Percentiles rank a stretch among this genome's conserved stretches.
Evolutionary conservation across 352 stramenopile genomes (phyloP).

Genomic region (Pythium sp.): DNA sequence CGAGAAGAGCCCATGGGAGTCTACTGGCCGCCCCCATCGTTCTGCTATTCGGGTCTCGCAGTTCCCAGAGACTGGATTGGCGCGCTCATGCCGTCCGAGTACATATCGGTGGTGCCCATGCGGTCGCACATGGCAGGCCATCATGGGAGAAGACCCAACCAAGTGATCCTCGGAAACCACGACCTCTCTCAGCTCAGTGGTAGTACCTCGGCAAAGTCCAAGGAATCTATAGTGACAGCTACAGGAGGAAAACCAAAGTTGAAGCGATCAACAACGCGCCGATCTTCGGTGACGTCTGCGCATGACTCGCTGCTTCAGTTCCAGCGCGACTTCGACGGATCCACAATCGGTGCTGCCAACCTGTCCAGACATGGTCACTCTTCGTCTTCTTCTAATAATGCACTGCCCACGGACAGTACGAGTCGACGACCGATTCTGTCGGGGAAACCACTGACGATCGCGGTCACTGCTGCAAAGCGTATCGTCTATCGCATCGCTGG

Average conservation of each 20-base stretch:
- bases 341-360: background rate
- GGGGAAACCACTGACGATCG: conserved; percentile 24
- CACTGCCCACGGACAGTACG: background rate
- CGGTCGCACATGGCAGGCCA: conserved; percentile 15
- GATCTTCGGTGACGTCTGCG: conserved; percentile 2
- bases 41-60: conserved; percentile 40
- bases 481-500: conserved; percentile 45
- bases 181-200: background rate
- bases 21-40: conserved; percentile 58
- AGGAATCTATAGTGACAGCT: background rate
- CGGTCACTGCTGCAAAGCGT: conserved; percentile 31
- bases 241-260: background rate
- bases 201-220: background rate
- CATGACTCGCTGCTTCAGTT: conserved; percentile 16
- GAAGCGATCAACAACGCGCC: background rate
- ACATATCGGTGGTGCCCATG: conserved; percentile 58
- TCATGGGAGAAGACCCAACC: background rate
- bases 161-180: background rate
- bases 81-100: conserved; percentile 66
- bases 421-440: conserved; percentile 10
- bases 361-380: background rate
- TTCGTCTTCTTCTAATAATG: background rate
- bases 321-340: conserved; percentile 10
- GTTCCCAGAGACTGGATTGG: conserved; percentile 67
- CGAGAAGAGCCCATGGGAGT: conserved; percentile 42